A percentile compares a stretch with the other conserved stretches of the same genome.
These are phyloP conservation scores for Wallacemonas sp. DNA, from an alignment of 208 protist species.

Conservation along the genomic window DNA sequence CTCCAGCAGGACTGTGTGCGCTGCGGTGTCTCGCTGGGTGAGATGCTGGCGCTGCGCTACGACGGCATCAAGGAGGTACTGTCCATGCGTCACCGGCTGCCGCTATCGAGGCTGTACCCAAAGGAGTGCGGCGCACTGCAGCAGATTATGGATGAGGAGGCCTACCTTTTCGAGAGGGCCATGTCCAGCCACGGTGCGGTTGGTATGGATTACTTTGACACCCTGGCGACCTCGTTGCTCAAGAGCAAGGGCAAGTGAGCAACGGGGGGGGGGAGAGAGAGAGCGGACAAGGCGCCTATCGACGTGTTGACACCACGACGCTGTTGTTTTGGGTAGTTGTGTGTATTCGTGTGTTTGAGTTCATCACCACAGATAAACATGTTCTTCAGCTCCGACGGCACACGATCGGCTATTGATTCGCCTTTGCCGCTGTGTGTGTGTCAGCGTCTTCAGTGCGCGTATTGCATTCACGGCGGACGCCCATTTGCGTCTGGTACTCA, in stretches of 20 bases:
- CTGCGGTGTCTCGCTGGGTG: conserved; percentile 42
- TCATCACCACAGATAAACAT: no score
- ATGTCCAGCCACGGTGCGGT: conserved; percentile 15
- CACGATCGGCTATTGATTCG: no score
- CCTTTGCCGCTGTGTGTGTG: no score
- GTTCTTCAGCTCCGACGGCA: no score
- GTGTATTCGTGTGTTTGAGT: no score
- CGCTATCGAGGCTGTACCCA: conserved; percentile 54
- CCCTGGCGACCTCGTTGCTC: neutral
- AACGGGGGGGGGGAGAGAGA: neutral
- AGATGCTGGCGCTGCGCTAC: conserved; percentile 65
- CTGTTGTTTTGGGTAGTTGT: no score
- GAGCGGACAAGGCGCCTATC: no score
- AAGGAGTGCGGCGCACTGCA: conserved; percentile 67
- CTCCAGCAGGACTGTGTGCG: conserved; percentile 65
- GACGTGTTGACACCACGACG: no score
- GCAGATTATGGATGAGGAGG: conserved; percentile 84
- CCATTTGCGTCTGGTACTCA: no score
- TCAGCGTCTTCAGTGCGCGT: no score
- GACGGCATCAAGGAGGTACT: conserved; percentile 54
- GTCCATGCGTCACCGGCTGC: conserved; percentile 40
- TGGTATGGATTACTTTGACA: conserved; percentile 4
- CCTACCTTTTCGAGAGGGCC: conserved; percentile 49
- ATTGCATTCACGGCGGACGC: no score
- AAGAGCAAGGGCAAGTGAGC: neutral